Percentiles rank a stretch among this genome's conserved stretches.
Conservation (phyloP, 371 early-diverging fungal genomes). For the Circinella minor region DNA sequence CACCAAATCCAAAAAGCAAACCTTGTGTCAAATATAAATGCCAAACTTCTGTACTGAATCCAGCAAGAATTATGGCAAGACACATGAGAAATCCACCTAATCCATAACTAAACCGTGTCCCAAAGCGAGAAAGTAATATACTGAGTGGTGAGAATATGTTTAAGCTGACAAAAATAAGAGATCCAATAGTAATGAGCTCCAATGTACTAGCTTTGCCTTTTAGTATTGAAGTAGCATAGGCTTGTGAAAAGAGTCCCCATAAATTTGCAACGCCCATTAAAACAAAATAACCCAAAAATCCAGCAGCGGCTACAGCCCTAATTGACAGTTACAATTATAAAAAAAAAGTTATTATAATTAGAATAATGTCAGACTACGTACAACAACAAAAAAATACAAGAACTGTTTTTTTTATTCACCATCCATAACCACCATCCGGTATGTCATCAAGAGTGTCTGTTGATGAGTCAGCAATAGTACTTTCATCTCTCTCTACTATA, state of each 20-base stretch:
- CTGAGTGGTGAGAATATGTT: conserved; percentile 50
- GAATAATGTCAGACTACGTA: too few species aligned
- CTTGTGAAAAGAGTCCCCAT: conserved; percentile 51
- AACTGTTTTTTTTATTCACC: too few species aligned
- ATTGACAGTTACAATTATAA: too few species aligned
- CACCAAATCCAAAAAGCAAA: conserved; percentile 53
- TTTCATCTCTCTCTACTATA: too few species aligned
- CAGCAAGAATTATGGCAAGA: conserved; percentile 51
- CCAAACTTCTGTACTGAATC: conserved; percentile 55
- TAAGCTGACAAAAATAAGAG: conserved; percentile 42
- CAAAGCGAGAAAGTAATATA: conserved; percentile 41
- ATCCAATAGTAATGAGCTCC: conserved; percentile 56
- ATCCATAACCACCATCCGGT: too few species aligned
- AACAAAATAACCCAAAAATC: conserved; percentile 39
- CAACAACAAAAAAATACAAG: too few species aligned
- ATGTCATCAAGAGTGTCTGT: too few species aligned
- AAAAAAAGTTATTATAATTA: too few species aligned
- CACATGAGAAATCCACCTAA: conserved; percentile 53
- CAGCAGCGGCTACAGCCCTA: conserved; percentile 41
- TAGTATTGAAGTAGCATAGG: conserved; percentile 32
- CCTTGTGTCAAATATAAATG: conserved; percentile 61
- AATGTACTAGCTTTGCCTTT: conserved; percentile 43
- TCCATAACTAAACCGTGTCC: conserved; percentile 38
- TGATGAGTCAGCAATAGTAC: too few species aligned
- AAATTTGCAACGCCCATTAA: conserved; percentile 44